Conservation (phyloP, 1,284 basidiomycete genomes). For the Sanghuangporus sanghuang region DNA sequence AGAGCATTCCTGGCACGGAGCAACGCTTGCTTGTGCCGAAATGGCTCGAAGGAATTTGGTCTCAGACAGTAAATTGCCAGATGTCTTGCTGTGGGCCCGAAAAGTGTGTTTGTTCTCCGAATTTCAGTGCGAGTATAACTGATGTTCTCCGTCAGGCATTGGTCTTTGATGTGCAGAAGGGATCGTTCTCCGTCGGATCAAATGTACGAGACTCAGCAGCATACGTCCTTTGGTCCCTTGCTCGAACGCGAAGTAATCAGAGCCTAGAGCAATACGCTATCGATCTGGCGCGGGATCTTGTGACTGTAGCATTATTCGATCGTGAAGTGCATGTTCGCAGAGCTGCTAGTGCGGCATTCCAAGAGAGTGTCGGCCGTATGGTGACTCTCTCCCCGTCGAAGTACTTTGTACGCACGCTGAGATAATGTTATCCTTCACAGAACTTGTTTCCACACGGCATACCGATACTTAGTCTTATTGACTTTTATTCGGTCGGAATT, state of each 20-base stretch:
- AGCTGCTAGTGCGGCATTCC: conserved; percentile 96
- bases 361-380: conserved; percentile 93
- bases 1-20: conserved; percentile 94
- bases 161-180: conserved; percentile 89
- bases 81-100: conserved; percentile 71
- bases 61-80: conserved; percentile 47
- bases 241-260: conserved; percentile 65
- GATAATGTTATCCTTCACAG: conserved; percentile 35
- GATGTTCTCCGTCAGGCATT: conserved; percentile 56
- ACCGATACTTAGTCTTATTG: conserved; percentile 84
- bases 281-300: conserved; percentile 65
- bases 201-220: conserved; percentile 93
- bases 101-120: conserved; percentile 46
- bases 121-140: background rate
- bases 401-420: background rate
- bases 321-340: conserved; percentile 94
- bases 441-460: conserved; percentile 91
- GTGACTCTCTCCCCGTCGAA: conserved; percentile 41
- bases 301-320: conserved; percentile 82
- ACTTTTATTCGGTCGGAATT: conserved; percentile 92
- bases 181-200: conserved; percentile 89
- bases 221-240: conserved; percentile 94
- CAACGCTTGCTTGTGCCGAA: conserved; percentile 90
- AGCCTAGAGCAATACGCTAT: conserved; percentile 60
- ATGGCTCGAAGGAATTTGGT: conserved; percentile 81